Base-by-base conservation (phyloP, 345 rosid species). In the Syzygium jambos region DNA sequence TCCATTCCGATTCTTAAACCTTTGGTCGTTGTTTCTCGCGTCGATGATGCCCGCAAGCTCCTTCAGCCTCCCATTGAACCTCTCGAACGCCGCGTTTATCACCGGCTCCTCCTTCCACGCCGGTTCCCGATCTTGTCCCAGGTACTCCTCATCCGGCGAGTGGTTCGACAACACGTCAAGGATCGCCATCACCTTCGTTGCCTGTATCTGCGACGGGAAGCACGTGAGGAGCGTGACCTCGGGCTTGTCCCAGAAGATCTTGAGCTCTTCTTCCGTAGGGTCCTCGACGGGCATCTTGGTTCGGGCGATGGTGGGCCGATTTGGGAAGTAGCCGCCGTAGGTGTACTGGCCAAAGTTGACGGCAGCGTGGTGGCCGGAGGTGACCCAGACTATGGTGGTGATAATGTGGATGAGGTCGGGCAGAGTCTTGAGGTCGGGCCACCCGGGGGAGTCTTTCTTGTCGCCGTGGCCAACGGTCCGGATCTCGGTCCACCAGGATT, bases 61-160 rank as follows among this genome's bases (percentile, higher is more conserved):
- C 82, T 84, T 91, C 89, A 92, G 55, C 84, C 87, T 88, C 23
- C 90, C 90, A n/a, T 52, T 87, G 51, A 93, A 90, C 86, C 34
- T 87, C 78, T 90, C 93, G 77, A 90, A 93, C 17, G 93, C 93
- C 9, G 88, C 88, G n/a, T 85, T 88, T 27, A 92, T 86, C 1
- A 51, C 11, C 17, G 89, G 87, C 57, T 92, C 89, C 41, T 85
- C 91, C 8, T 41, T 68, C 94, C 93, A 93, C 0, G 91, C 61
- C 27, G 88, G 78, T 57, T 92, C 93, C 43, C 78, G 49, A 27
- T 52, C 65, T 29, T 91, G 73, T 9, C 95, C 95, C 0, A 93
- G 10, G 84, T 93, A 92, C 86, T 91, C 95, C 90, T 92, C 95
- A 46, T 93, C 94, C 3, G 92, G 90, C 4, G 93, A 92, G 89